These are phyloP conservation scores for Malus sylvestris DNA, from an alignment of 306 rosid genomes.

Conservation along the genomic window DNA sequence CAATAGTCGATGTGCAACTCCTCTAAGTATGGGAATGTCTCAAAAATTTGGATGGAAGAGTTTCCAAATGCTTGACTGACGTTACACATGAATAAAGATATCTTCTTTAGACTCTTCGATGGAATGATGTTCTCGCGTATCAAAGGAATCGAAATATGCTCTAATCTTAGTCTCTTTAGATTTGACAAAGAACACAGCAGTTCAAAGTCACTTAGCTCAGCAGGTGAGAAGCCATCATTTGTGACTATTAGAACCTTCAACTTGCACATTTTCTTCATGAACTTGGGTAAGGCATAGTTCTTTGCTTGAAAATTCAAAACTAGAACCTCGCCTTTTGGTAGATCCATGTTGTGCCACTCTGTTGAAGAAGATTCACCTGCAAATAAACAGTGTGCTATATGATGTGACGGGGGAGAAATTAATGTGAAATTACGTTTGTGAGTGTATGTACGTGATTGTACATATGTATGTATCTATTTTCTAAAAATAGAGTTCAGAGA, in stretches of 20 bases:
- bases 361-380: slow-evolving; percentile 48
- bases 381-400: slow-evolving; percentile 3
- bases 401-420: background rate
- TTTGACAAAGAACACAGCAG: slow-evolving; percentile 17
- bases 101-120: slow-evolving; percentile 37
- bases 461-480: background rate
- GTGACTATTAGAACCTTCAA: slow-evolving; percentile 47
- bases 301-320: slow-evolving; percentile 38
- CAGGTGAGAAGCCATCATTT: slow-evolving; percentile 29
- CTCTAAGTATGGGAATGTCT: slow-evolving; percentile 31
- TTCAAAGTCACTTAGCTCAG: slow-evolving; percentile 34
- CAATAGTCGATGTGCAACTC: slow-evolving; percentile 54
- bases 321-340: slow-evolving; percentile 46
- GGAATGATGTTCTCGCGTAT: slow-evolving; percentile 11
- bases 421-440: background rate
- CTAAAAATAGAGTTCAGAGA: background rate
- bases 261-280: slow-evolving; percentile 39
- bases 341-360: slow-evolving; percentile 40
- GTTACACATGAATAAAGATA: slow-evolving; percentile 64
- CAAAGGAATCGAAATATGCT: slow-evolving; percentile 42
- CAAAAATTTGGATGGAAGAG: slow-evolving; percentile 14
- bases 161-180: slow-evolving; percentile 48
- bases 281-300: slow-evolving; percentile 39
- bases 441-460: background rate
- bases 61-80: slow-evolving; percentile 26